Conservation (phyloP, 352 stramenopile genomes). For the Pythium periplocum region DNA sequence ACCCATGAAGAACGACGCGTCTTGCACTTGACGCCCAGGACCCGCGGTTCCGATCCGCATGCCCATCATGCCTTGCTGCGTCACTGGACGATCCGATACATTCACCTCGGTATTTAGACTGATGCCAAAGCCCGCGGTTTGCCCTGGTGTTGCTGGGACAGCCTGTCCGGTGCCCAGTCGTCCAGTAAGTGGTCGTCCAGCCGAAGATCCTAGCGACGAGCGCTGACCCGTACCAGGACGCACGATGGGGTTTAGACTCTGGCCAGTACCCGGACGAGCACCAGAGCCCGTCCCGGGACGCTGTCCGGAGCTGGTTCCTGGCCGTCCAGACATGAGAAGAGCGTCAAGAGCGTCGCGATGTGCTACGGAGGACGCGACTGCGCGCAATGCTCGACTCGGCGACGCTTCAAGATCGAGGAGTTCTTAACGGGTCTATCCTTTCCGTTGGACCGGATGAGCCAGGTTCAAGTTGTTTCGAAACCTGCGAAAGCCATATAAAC, state of each 20-base stretch:
- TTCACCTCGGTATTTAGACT: slow-evolving; percentile 89
- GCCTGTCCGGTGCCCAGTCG: slow-evolving; percentile 52
- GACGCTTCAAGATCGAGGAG: slow-evolving; percentile 6
- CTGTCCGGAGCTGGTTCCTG: slow-evolving; percentile 50
- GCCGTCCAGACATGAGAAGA: slow-evolving; percentile 25
- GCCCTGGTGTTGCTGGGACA: slow-evolving; percentile 51
- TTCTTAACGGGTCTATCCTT: background rate
- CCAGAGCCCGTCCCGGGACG: slow-evolving; percentile 51
- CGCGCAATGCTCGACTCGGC: background rate
- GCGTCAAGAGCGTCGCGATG: background rate
- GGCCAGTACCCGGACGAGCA: slow-evolving; percentile 47
- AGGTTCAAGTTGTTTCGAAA: background rate
- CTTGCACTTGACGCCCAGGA: slow-evolving; percentile 78
- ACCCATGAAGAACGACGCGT: slow-evolving; percentile 87
- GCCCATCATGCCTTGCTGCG: slow-evolving; percentile 90
- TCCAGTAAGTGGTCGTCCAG: slow-evolving; percentile 47
- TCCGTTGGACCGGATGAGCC: background rate
- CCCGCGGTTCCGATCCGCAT: slow-evolving; percentile 79
- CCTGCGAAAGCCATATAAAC: too few species aligned
- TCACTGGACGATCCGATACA: slow-evolving; percentile 89
- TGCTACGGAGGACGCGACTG: slow-evolving; percentile 1
- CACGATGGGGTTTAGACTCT: slow-evolving; percentile 57
- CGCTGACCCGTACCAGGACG: slow-evolving; percentile 54
- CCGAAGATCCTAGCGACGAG: slow-evolving; percentile 36
- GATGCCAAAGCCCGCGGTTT: slow-evolving; percentile 65